Base-by-base conservation (phyloP, 208 protist genomes). In the Kentomonas sorsogonicus region DNA sequence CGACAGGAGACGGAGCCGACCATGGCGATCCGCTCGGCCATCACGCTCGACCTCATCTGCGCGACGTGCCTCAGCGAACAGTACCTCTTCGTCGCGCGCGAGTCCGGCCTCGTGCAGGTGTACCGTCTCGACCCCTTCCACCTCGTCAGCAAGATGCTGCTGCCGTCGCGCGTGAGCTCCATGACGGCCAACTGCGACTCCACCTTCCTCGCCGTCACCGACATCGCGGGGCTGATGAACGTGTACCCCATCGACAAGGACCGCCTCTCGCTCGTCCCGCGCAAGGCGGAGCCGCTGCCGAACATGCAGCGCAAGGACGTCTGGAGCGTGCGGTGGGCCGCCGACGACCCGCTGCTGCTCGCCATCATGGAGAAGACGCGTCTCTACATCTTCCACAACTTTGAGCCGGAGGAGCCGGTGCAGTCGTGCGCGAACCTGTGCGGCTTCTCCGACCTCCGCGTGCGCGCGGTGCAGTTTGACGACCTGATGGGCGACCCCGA, bases 321-420 rank as follows among this genome's bases (percentile, higher is more conserved):
- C 13, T 98, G 97, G 97, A 83, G 91, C 69, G 47, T 98, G 52
- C 56, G 62, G 43, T 99, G 96, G 96, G 80, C 92, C 34, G 57
- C 69, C 3, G 97, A 99, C 66, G 88, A 98, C 66, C 91, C 95
- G 10, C 60, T 89, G 47, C 79, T 93, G 31, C 83, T 98, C 45
- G 96, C 91, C 22, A 73, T 97, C 48, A 97, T 98, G 94, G 95
- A 97, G 74, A 97, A 96, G 74, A 95, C 95, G 25, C 77, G 91
- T 52, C 90, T 97, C 85, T 91, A 89, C 58, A 81, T 98, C 47
- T 98, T 97, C 66, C 60, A 86, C 59, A 82, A 71, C 41, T 59
- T 84, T 1, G 82, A 93, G 13, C 46, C 90, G 13, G 96, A 98
- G 76, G 94, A 98, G 67, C 91, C 91, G 10, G 73, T 97, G 30